Conservation (phyloP, 1,139 yeast genomes). For the Candida sojae region DNA sequence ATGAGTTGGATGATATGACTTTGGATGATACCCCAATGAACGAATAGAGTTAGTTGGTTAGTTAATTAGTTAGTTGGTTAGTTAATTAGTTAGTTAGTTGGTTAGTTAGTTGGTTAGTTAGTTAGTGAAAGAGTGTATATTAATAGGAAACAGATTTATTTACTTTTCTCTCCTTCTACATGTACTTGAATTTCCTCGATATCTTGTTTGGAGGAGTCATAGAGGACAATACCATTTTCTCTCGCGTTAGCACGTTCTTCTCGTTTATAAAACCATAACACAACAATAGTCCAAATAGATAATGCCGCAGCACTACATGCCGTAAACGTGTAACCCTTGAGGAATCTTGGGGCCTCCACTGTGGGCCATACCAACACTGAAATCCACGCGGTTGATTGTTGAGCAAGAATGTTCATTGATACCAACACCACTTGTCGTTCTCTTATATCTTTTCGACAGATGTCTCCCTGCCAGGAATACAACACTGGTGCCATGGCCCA, state of each 20-base stretch:
- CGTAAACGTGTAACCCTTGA: conserved; percentile 48
- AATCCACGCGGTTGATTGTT: conserved; percentile 46
- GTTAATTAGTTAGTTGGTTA: too few relatives aligned
- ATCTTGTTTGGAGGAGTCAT: conserved; percentile 31
- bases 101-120: too few relatives aligned
- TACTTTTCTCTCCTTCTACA: neutral
- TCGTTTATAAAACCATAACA: conserved; percentile 57
- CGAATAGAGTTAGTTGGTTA: conserved; percentile 4
- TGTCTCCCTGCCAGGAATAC: conserved; percentile 48
- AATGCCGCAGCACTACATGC: conserved; percentile 55
- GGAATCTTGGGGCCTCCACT: conserved; percentile 39
- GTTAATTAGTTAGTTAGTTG: too few relatives aligned
- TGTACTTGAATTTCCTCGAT: conserved; percentile 2
- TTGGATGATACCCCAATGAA: conserved; percentile 53
- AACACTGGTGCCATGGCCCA: conserved; percentile 55
- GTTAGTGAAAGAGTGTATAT: too few relatives aligned
- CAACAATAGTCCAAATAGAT: conserved; percentile 54
- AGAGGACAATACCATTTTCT: conserved; percentile 53
- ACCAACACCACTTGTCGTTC: conserved; percentile 47
- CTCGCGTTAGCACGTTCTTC: conserved; percentile 54
- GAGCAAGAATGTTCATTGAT: conserved; percentile 46
- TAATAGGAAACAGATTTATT: neutral
- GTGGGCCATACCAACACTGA: conserved; percentile 52
- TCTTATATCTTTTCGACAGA: conserved; percentile 45
- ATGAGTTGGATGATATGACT: conserved; percentile 91